A percentile compares a stretch with the other conserved stretches of the same genome.
phyloP scores from a whole-genome alignment of 1,284 basidiomycete genomes.

The Flammula alnicola region DNA sequence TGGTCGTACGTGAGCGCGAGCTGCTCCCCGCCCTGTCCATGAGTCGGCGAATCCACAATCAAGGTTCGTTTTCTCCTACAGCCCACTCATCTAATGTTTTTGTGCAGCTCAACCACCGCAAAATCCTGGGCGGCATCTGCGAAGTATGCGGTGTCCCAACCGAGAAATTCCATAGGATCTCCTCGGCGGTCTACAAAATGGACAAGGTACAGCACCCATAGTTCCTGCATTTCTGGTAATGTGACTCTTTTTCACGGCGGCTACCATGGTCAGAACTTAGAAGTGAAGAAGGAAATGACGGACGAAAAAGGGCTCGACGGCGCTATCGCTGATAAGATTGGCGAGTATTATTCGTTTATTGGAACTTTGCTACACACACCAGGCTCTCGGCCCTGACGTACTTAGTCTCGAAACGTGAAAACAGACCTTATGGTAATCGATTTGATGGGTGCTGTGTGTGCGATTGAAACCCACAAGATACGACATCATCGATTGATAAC shows the following conservation, averaged over 20 bases:
- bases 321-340: conserved; percentile 91
- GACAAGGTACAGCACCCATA: conserved; percentile 75
- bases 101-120: conserved; percentile 96
- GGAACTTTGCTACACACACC: too few species aligned
- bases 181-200: conserved; percentile 97
- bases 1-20: conserved; percentile 95
- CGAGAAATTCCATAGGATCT: conserved; percentile 93
- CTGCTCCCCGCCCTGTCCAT: conserved; percentile 83
- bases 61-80: conserved; percentile 56
- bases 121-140: conserved; percentile 96
- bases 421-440: too few species aligned
- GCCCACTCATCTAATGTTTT: neutral
- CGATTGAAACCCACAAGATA: too few species aligned
- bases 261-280: conserved; percentile 87
- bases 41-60: conserved; percentile 95
- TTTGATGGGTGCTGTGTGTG: too few species aligned
- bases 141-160: too few species aligned
- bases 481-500: too few species aligned
- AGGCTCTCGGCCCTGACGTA: too few species aligned
- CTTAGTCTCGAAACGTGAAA: too few species aligned
- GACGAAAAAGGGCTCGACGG: conserved; percentile 91
- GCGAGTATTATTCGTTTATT: too few species aligned
- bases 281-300: conserved; percentile 96
- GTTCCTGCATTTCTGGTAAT: neutral
- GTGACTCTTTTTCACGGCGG: conserved; percentile 38